Conservation (phyloP, 345 rosid genomes). For the Dipteronia sinensis region DNA sequence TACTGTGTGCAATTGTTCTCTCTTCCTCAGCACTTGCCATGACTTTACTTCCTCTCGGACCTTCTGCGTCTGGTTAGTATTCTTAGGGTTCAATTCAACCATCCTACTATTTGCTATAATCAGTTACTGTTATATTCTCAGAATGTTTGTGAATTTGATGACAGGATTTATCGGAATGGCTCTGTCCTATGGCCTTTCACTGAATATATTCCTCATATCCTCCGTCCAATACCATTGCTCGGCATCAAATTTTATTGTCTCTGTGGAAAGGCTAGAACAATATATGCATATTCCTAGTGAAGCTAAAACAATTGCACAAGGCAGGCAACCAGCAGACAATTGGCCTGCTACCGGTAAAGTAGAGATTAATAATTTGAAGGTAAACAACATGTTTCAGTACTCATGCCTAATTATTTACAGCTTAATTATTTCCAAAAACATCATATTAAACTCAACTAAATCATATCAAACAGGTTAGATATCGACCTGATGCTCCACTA, state of each 20-base stretch:
- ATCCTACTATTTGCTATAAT: neutral
- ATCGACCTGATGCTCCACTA: constrained; percentile 52
- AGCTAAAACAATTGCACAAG: constrained; percentile 56
- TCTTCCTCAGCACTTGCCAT: constrained; percentile 57
- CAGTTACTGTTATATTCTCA: neutral
- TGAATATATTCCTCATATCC: constrained; percentile 45
- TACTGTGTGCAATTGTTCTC: constrained; percentile 50
- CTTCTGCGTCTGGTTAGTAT: constrained; percentile 42
- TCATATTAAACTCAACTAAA: neutral
- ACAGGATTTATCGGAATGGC: constrained; percentile 62
- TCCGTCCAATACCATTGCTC: constrained; percentile 47
- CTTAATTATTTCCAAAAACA: neutral
- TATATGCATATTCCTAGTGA: constrained; percentile 64
- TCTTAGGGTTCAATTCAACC: constrained; percentile 6
- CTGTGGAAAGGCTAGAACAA: constrained; percentile 65
- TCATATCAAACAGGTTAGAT: constrained; percentile 44
- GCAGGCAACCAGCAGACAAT: constrained; percentile 32
- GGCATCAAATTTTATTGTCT: constrained; percentile 40
- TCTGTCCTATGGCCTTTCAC: constrained; percentile 57
- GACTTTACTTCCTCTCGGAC: constrained; percentile 48
- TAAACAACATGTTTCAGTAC: constrained; percentile 16
- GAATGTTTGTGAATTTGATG: constrained; percentile 2
- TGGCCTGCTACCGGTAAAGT: constrained; percentile 64
- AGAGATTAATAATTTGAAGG: constrained; percentile 54
- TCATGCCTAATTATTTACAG: constrained; percentile 6